Base-by-base conservation (phyloP, 345 rosid species). In the Citrus unshiu region DNA sequence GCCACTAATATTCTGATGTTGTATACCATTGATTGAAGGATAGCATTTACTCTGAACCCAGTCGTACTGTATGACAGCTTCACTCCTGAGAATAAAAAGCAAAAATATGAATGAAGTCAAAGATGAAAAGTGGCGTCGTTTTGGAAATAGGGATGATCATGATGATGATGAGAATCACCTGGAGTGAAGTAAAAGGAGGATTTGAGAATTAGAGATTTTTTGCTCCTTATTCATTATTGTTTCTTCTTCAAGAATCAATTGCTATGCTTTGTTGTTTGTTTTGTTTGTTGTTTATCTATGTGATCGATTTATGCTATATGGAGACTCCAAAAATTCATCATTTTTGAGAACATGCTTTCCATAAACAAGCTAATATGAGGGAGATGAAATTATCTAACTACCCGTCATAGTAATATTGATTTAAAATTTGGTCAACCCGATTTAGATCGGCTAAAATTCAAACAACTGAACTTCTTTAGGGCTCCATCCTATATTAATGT, bases 21-120 rank as follows among this genome's bases (percentile, higher is more conserved):
- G 35, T 81, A 84, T 39, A 91, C 89, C 34, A 95, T 91, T 4
- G 99, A 93, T 76, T 87, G 80, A n/a, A 93, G 95, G 58, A 92
- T 56, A 86, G 94, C 95, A 54, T 95, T 97, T 40, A 85, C 94
- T 73, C 95, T 86, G 80, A 94, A 96, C 49, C 97, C 95, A 43
- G 98, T 75, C 19, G 95, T 94, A 18, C 97, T 93, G 63, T 96
- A 94, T 0, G 97, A 90, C 32, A 96, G 79, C 86, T 81, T 89
- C 79, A 88, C 82, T 25, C 93, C 92, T 88, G 68, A 5, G 30
- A 70, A 9, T 1, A 69, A 39, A 9, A 6, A 14, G 6, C 29
- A 29, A 29, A 56, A 62, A 34, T 62, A 25, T 60, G 9, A 19
- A 0, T 12, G 10, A 39, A 54, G 19, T 39, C 10, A 39, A 0